Evolutionary conservation across 148 eudicot species (phyloP), one percentile per base, ranked within the genome.

Genomic region (Polygonum maritimum): DNA sequence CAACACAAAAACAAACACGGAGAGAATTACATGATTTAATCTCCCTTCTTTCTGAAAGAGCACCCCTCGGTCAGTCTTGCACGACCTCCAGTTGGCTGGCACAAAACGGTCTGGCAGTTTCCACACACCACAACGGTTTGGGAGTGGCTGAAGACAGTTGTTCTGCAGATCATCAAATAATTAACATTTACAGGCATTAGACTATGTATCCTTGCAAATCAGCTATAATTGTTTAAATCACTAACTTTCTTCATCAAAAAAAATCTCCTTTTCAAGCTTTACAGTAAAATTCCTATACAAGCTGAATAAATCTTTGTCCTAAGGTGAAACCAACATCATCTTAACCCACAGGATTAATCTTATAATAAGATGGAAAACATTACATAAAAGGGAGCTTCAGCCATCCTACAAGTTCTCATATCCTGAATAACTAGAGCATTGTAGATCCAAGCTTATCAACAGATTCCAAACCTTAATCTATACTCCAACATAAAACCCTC

Each of bases 121-220:
- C 73, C 73, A 70, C 73, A 70, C 13, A 70, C 73, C 73, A 70
- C 73, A 19, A 70, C 73, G 13, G 73, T 70, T 70, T 70, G 73
- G 73, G 73, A 70, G 48, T 70, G 73, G 48, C 73, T 70, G 19
- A 70, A 70, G 6, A 70, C 73, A 38, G 73, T 70, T 16, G 73
- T 70, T 70, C 48, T 70, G 73, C 26, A 70, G 13, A 19, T 69
- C 62, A n/a, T 67, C 65, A 22, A 57, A 21, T 4, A 57, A 21
- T 4, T 57, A 19, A 5, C 11, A 57, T 57, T 19, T 4, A 57
- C 31, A 22, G 65, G 33, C 35, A 57, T 57, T 19, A 57, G 49
- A 48, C 15, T 48, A 0, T n/a, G n/a, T 5, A 18, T 16, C n/a
- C 7, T 54, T 16, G 58, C 58, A 18, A 3, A 57, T 1, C 2